These are phyloP conservation scores for Trypanosoma platydactyli DNA, from an alignment of 208 protist species.

Conservation along the genomic window DNA sequence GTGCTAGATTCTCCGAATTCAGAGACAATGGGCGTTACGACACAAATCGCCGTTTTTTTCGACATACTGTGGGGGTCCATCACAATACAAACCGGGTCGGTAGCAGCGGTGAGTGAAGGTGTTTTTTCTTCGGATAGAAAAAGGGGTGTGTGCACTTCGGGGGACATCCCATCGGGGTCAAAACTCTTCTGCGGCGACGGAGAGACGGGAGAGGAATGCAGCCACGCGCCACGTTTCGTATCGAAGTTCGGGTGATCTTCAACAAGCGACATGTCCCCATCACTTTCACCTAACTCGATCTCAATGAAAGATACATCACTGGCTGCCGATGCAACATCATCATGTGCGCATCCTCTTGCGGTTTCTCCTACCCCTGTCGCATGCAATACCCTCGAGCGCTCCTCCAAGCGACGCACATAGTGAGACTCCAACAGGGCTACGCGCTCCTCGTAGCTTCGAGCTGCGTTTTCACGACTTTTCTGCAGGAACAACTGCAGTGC, in stretches of 20 bases:
- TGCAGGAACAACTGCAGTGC: slow-evolving; percentile 15
- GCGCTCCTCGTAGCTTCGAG: slow-evolving; percentile 7
- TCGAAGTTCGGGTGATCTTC: background rate
- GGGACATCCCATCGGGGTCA: slow-evolving; percentile 16
- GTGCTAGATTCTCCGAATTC: background rate
- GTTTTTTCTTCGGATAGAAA: background rate
- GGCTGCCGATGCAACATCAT: background rate
- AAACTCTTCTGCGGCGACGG: slow-evolving; percentile 15
- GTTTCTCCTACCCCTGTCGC: background rate
- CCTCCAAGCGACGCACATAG: slow-evolving; percentile 7
- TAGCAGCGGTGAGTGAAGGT: background rate
- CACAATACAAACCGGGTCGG: too few species aligned
- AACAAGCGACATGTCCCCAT: background rate
- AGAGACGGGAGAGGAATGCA: background rate
- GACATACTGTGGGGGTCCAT: background rate
- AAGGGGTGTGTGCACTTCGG: slow-evolving; percentile 16
- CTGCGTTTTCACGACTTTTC: slow-evolving; percentile 8
- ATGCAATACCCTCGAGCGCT: background rate
- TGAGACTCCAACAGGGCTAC: slow-evolving; percentile 16
- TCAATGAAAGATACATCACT: slow-evolving; percentile 15
- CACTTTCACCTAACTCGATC: slow-evolving; percentile 22
- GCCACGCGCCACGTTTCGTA: background rate
- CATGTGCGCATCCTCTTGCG: background rate
- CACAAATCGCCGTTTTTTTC: background rate
- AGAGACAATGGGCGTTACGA: background rate